Conservation (phyloP, 2,329 filamentous ascomycete genomes). For the Blastomyces gilchristii region DNA sequence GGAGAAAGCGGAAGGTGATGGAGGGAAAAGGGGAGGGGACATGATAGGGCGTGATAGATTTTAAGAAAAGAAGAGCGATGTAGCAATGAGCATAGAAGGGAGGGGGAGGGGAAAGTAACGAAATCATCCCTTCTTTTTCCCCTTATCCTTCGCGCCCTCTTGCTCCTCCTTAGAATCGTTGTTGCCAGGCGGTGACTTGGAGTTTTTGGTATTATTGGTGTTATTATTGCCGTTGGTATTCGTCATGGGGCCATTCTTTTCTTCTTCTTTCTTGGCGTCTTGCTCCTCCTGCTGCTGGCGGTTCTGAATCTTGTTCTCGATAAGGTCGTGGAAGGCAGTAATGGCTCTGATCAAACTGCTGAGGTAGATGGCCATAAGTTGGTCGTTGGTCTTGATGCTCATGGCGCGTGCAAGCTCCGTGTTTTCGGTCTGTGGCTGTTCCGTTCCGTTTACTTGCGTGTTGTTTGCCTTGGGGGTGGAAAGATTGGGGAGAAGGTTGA, state of each 20-base stretch:
- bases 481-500: slow-evolving; percentile 94
- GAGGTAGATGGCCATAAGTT: slow-evolving; percentile 96
- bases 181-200: slow-evolving; percentile 36
- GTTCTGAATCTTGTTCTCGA: slow-evolving; percentile 99
- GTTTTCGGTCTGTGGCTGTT: slow-evolving; percentile 52
- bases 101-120: not conserved
- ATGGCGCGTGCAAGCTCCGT: slow-evolving; percentile 89
- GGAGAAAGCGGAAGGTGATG: not conserved
- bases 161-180: slow-evolving; percentile 48
- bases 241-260: slow-evolving; percentile 31
- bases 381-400: slow-evolving; percentile 98
- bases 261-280: slow-evolving; percentile 64
- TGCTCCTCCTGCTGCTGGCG: slow-evolving; percentile 93
- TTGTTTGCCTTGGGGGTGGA: slow-evolving; percentile 61
- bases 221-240: slow-evolving; percentile 19
- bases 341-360: slow-evolving; percentile 95
- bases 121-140: slow-evolving; percentile 46
- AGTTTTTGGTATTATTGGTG: slow-evolving; percentile 45
- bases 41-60: not conserved
- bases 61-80: not conserved
- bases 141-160: slow-evolving; percentile 49
- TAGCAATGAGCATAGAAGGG: not conserved
- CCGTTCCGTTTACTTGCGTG: slow-evolving; percentile 47
- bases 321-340: slow-evolving; percentile 96
- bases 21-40: not conserved